Base-by-base conservation (phyloP, 805 yeast species). In the Starmerella floris region DNA sequence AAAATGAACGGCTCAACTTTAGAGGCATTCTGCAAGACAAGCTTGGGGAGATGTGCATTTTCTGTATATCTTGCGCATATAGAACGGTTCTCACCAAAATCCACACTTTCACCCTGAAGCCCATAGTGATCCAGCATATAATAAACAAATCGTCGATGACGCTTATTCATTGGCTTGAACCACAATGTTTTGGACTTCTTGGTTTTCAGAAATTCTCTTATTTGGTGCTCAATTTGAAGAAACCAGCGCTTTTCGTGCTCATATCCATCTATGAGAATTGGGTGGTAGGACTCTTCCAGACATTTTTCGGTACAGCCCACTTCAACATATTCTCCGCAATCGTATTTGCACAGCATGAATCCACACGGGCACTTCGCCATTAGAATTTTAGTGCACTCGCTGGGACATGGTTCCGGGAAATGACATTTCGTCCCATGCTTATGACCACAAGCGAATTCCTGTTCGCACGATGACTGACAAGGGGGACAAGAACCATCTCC, bases 91-190 rank as follows among this genome's bases (percentile, higher is more conserved):
- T 94, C 93, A 44, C 84, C 95, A 3, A 69, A 72, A 59, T 83
- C 95, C 45, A 82, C 85, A 3, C 87, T 73, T 52, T 81, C 87
- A 0, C 82, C 67, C 51, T 69, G 74, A 5, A 83, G 52, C 9
- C 70, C 67, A 56, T 66, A 83, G 0, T 74, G 60, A 27, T 67
- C 73, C 0, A 83, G 76, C 23, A 85, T 54, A 36, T 73, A 76
- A 53, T 77, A 85, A 17, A 84, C 62, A 54, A 82, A 82, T 40
- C 67, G 62, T 33, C 95, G 67, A 57, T 82, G 88, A 2, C 75
- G 68, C n/a, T 65, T 58, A 39, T 63, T 67, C 93, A 83, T 82
- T 10, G 88, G 79, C 25, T 76, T 76, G 60, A 85, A 81, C 58
- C 77, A 77, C 49, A 72, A 60, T 0, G 72, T 58, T 23, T 68